Evolutionary conservation across 306 rosid genomes (phyloP).

Genomic region (Vigna unguiculata): DNA sequence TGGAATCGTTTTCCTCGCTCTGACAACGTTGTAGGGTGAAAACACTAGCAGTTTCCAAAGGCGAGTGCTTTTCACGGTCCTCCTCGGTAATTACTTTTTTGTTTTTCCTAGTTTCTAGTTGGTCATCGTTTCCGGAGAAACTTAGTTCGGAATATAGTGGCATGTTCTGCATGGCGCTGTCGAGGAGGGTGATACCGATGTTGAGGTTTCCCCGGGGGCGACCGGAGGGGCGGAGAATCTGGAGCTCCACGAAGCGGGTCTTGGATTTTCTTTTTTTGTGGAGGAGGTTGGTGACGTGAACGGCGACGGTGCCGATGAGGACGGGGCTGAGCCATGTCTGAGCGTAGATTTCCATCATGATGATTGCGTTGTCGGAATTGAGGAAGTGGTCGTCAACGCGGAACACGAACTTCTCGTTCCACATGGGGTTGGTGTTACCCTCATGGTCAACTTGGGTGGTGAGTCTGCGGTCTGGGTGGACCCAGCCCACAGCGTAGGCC

Average conservation of each 20-base stretch:
- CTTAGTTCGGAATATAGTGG: constrained; percentile 71
- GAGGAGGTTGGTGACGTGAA: constrained; percentile 54
- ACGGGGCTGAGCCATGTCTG: constrained; percentile 60
- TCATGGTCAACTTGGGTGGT: constrained; percentile 56
- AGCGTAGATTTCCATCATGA: constrained; percentile 68
- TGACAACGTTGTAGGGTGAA: constrained; percentile 48
- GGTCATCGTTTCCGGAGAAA: constrained; percentile 58
- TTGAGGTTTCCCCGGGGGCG: constrained; percentile 77
- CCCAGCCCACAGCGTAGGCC: constrained; percentile 80
- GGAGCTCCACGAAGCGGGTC: constrained; percentile 61
- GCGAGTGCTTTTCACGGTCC: not conserved
- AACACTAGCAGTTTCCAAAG: not conserved
- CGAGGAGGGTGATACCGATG: constrained; percentile 59
- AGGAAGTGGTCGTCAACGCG: constrained; percentile 63
- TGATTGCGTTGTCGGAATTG: constrained; percentile 42
- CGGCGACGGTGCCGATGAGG: constrained; percentile 64
- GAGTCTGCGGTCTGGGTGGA: constrained; percentile 64
- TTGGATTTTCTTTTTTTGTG: constrained; percentile 53
- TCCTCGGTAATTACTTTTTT: not conserved
- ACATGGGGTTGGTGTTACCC: constrained; percentile 68
- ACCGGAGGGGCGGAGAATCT: constrained; percentile 79
- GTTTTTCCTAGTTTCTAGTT: constrained; percentile 18
- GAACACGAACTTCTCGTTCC: constrained; percentile 89
- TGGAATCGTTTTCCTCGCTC: constrained; percentile 52
- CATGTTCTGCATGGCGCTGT: constrained; percentile 71